A percentile compares a stretch with the other conserved stretches of the same genome.
Conservation (phyloP, 805 yeast species). For the Yarrowia osloensis region DNA sequence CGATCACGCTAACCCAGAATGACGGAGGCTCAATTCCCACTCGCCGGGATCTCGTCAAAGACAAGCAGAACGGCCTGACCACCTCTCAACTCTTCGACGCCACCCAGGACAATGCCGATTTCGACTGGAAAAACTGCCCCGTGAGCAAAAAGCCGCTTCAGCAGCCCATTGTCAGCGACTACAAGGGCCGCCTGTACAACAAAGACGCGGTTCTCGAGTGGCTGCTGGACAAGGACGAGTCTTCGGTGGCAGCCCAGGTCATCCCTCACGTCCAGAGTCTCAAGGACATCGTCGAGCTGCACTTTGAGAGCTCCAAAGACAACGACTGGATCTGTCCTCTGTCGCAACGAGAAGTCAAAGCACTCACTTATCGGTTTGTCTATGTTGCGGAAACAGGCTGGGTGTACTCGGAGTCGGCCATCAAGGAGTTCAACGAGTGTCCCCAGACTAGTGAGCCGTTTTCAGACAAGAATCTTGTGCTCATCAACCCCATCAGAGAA, state of each 20-base stretch:
- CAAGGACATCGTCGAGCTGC: constrained; percentile 49
- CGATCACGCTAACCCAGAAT: constrained; percentile 34
- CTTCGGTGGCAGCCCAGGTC: constrained; percentile 38
- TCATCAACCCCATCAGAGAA: constrained; percentile 35
- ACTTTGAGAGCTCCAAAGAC: constrained; percentile 38
- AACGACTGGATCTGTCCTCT: constrained; percentile 44
- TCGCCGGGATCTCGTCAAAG: constrained; percentile 52
- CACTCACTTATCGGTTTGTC: constrained; percentile 44
- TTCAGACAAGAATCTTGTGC: constrained; percentile 32
- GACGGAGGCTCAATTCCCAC: constrained; percentile 76
- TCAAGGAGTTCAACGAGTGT: constrained; percentile 32
- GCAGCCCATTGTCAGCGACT: constrained; percentile 64
- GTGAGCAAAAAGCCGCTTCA: constrained; percentile 48
- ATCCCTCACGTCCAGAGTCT: constrained; percentile 45
- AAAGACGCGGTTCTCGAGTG: constrained; percentile 62
- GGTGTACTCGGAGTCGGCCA: constrained; percentile 36
- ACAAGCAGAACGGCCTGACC: constrained; percentile 34
- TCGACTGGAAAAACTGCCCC: constrained; percentile 52
- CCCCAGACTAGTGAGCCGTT: background rate
- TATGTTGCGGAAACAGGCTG: constrained; percentile 47
- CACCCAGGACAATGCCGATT: constrained; percentile 37
- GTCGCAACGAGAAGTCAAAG: constrained; percentile 44
- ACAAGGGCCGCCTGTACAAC: constrained; percentile 60
- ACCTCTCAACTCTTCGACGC: constrained; percentile 36
- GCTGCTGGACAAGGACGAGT: constrained; percentile 46